Conservation (phyloP, 1,139 yeast genomes). For the Blastobotrys illinoisensis region DNA sequence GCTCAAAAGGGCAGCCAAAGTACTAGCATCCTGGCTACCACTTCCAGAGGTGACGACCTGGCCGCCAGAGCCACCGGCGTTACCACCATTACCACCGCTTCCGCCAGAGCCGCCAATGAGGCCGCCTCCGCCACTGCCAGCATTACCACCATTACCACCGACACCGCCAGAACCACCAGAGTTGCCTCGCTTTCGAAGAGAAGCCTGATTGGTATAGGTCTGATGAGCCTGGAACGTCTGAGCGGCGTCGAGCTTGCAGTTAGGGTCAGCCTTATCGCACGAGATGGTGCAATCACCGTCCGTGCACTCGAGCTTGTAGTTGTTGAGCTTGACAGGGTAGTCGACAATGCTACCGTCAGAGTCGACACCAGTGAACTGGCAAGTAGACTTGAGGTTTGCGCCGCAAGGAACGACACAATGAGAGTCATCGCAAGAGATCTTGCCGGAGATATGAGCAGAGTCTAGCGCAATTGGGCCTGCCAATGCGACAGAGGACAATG, state of each 20-base stretch:
- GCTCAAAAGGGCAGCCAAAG: neutral
- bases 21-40: neutral
- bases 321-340: neutral
- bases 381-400: neutral
- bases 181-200: neutral
- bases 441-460: neutral
- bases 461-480: neutral
- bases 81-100: conserved; percentile 1
- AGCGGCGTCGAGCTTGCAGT: neutral
- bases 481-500: neutral
- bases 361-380: neutral
- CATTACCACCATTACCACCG: neutral
- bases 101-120: conserved; percentile 1
- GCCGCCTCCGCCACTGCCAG: neutral
- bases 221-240: neutral
- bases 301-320: neutral
- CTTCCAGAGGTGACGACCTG: neutral
- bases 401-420: neutral
- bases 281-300: neutral
- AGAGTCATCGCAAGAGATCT: neutral
- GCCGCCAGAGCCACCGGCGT: conserved; percentile 3
- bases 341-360: neutral
- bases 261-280: neutral
- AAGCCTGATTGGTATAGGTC: neutral
- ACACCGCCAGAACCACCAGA: conserved; percentile 1